Base-by-base conservation (phyloP, 2,329 filamentous ascomycete genomes). In the Dothistroma septosporum region DNA sequence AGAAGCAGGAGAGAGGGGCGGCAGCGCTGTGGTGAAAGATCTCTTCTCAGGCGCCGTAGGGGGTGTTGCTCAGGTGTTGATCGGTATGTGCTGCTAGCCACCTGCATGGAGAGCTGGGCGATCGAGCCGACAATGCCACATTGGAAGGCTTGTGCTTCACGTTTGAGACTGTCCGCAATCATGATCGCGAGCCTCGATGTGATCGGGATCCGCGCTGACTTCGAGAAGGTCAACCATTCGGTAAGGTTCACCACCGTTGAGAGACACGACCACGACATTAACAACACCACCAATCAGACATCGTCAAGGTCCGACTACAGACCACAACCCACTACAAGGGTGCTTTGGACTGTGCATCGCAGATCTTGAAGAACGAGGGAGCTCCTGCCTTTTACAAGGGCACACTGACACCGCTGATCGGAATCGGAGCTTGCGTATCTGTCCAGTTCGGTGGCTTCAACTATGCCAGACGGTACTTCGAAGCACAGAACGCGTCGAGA, bases 381-480 rank as follows among this genome's bases (percentile, higher is more conserved):
- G 83, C 92, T 2, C 79, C 90, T 12, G 94, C 94, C 60, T 99
- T 99, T 81, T 99, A 99, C 85, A 99, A 99, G 68, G 94, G 94
- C 71, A 97, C 94, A 0, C 82, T 99, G 59, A 97, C 94, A 5
- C 94, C 94, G 0, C 83, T 99, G 59, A 85, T 99, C 60, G 94
- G 94, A 68, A 97, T 99, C 73, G 94, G 94, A 69, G 94, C 94
- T 68, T 99, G 94, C 76, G 82, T 87, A 50, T 97, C 92, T n/a
- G 89, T 99, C 70, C 94, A 99, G 81, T 99, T 99, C 76, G 94
- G 92, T 65, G 94, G 90, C 70, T 99, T 97, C 83, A 92, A 97
- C 81, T 88, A 89, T 73, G 92, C 93, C 9, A 90, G 91, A 62
- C 90, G 94, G 61, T 88, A 85, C 71, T 87, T 99, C 74, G 93